Conservation (phyloP, 208 protist genomes). For the Vickermania ingenoplastis region DNA sequence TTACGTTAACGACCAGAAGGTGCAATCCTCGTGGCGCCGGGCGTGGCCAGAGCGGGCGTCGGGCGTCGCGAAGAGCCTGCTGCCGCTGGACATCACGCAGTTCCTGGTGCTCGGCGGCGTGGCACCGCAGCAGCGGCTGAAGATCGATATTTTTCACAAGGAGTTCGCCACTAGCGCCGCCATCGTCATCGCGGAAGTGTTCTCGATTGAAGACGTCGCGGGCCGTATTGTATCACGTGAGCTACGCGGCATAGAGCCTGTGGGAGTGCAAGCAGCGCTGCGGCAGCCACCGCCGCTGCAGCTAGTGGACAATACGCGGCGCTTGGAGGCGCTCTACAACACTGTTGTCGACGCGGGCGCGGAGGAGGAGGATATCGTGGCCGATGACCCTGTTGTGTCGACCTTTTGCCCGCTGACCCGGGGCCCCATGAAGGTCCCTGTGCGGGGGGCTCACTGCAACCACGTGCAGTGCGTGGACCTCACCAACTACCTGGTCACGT, state of each 20-base stretch:
- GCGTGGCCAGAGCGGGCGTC: conserved; percentile 57
- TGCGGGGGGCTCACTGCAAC: conserved; percentile 45
- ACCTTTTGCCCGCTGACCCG: conserved; percentile 76
- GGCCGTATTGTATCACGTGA: conserved; percentile 21
- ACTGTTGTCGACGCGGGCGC: conserved; percentile 26
- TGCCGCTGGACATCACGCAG: conserved; percentile 74
- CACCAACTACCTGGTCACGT: conserved; percentile 42
- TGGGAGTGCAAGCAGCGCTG: conserved; percentile 10
- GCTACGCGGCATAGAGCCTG: conserved; percentile 4
- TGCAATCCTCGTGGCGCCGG: conserved; percentile 62
- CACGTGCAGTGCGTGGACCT: conserved; percentile 83
- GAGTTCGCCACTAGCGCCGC: conserved; percentile 47
- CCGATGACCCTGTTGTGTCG: conserved; percentile 60
- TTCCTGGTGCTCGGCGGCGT: conserved; percentile 26
- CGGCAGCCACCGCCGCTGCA: not conserved
- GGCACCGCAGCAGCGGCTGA: conserved; percentile 25
- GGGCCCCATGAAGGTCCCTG: conserved; percentile 49
- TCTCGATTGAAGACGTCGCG: conserved; percentile 44
- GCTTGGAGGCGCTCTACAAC: conserved; percentile 17
- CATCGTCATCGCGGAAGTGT: conserved; percentile 40
- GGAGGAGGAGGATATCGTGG: conserved; percentile 48
- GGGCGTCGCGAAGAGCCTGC: conserved; percentile 55
- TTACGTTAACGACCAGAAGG: conserved; percentile 60
- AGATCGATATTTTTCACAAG: conserved; percentile 51
- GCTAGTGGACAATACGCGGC: not conserved